Conservation (phyloP, 441 rosid species). For the Euphorbia schlechtendalii region DNA sequence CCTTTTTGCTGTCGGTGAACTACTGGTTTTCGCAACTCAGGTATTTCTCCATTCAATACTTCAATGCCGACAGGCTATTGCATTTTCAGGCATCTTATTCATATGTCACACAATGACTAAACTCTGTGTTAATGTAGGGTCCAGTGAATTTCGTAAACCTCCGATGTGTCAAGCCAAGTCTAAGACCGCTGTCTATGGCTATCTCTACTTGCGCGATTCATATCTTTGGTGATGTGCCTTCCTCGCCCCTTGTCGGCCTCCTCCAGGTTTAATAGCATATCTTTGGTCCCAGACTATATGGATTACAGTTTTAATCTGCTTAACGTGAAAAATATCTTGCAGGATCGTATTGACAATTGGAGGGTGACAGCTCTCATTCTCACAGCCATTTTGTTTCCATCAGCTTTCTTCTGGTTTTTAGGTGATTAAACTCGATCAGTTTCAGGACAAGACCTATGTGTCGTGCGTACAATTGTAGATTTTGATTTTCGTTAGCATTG, state of each 20-base stretch:
- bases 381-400: constrained; percentile 62
- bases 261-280: constrained; percentile 33
- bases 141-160: constrained; percentile 50
- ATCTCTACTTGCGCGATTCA: constrained; percentile 55
- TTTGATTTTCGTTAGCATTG: too few species aligned
- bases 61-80: too few species aligned
- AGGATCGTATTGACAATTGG: constrained; percentile 75
- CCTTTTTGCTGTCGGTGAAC: constrained; percentile 76
- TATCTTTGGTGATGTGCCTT: constrained; percentile 59
- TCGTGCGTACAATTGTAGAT: too few species aligned
- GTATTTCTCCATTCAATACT: constrained; percentile 23
- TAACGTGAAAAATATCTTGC: constrained; percentile 13
- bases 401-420: constrained; percentile 71
- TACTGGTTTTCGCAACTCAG: constrained; percentile 88
- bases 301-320: background rate
- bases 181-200: constrained; percentile 59
- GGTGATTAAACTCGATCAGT: constrained; percentile 28
- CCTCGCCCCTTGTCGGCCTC: constrained; percentile 57
- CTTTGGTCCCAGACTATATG: too few species aligned
- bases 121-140: constrained; percentile 33
- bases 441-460: too few species aligned
- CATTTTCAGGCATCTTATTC: constrained; percentile 2
- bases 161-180: constrained; percentile 52
- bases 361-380: constrained; percentile 72
- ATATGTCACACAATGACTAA: background rate